Evolutionary conservation across 805 yeast genomes (phyloP).

Genomic region (Suhomyces kilbournensis): DNA sequence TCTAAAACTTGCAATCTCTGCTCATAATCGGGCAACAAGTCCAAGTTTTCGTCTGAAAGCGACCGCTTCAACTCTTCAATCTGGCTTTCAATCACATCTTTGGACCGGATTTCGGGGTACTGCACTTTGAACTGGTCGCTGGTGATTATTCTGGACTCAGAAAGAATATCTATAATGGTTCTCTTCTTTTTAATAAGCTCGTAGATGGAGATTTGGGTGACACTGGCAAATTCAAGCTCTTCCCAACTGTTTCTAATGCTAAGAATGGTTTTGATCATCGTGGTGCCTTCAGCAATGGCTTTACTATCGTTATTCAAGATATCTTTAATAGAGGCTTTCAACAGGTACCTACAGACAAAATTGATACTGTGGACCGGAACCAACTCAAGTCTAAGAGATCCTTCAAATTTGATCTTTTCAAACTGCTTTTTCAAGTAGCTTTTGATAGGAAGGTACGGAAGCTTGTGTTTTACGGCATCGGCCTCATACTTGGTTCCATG

Average conservation of each 20-base stretch:
- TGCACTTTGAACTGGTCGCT: conserved; percentile 47
- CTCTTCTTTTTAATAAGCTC: conserved; percentile 38
- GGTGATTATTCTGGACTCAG: conserved; percentile 20
- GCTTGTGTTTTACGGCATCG: conserved; percentile 16
- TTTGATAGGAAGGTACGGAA: conserved; percentile 38
- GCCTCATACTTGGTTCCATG: conserved; percentile 35
- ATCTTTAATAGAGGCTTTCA: conserved; percentile 31
- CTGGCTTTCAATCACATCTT: conserved; percentile 43
- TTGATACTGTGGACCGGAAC: conserved; percentile 43
- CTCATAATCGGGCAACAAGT: conserved; percentile 88
- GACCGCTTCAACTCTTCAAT: conserved; percentile 57
- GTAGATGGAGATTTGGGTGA: conserved; percentile 33
- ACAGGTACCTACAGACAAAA: conserved; percentile 38
- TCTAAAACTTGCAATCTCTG: conserved; percentile 78
- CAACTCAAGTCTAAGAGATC: conserved; percentile 33
- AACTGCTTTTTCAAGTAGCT: conserved; percentile 35
- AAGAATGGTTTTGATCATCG: conserved; percentile 34
- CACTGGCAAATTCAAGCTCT: conserved; percentile 40
- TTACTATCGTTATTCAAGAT: conserved; percentile 34
- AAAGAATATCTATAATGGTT: conserved; percentile 27
- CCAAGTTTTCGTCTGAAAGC: conserved; percentile 84
- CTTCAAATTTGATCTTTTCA: conserved; percentile 31
- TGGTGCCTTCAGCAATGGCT: conserved; percentile 34
- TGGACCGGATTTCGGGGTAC: conserved; percentile 45
- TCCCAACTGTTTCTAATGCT: conserved; percentile 40